Evolutionary conservation across 2,329 filamentous ascomycete genomes (phyloP), one percentile per base, ranked within the genome.

Genomic region (Hypoxylon sp.): DNA sequence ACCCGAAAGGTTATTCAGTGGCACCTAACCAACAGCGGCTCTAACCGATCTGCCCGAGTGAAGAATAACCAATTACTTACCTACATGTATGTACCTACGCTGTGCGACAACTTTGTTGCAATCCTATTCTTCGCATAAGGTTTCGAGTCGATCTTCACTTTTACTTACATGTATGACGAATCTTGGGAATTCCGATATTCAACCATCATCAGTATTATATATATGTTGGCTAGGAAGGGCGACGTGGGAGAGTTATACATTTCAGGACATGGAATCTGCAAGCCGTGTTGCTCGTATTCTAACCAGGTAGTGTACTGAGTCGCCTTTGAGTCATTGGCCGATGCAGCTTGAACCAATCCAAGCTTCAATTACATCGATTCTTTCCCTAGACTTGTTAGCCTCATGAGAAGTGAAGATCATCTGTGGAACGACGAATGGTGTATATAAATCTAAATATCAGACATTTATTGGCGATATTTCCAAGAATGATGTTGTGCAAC

Each of bases 261-360:
- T 8, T 19, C 10, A 29, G 50, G 19, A 26, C 44, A 6, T 17
- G 22, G n/a, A 26, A n/a, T 11, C 46, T 14, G 17, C 53, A 19
- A 46, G n/a, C 29, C 29, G 51, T 48, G 50, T 37, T 51, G 9
- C 19, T 59, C 63, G 33, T 48, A 56, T 55, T 62, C 44, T 19
- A 48, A 10, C 26, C 24, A n/a, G n/a, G n/a, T 67, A 53, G 57
- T 42, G 2, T 24, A n/a, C 10, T 59, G 26, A 48, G 29, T 42
- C 19, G n/a, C 17, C 35, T 4, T 68, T 68, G 68, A 70, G 65
- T 68, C 65, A 70, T 60, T 68, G 57, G 61, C 68, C 68, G 65
- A 68, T 39, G 59, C 57, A 47, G 35, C 42, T 50, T 48, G 29
- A 33, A 17, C 65, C 52, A 63, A 61, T 67, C 35, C 44, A 47